Percentiles rank a stretch among this genome's conserved stretches.
These are phyloP conservation scores for Cicer cuneatum DNA, from an alignment of 306 rosid species.

Conservation along the genomic window DNA sequence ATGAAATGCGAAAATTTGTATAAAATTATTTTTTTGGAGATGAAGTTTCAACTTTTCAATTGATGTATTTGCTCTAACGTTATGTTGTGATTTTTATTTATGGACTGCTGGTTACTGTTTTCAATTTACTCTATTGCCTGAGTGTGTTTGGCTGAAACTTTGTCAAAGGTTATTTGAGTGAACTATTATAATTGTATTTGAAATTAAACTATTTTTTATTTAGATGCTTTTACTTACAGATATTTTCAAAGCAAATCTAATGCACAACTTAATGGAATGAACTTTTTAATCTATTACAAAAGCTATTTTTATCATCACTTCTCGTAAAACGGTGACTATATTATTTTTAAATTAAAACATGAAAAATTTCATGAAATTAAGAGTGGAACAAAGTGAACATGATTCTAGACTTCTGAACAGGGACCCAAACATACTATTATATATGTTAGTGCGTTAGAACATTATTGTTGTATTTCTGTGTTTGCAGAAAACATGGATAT, in stretches of 20 bases:
- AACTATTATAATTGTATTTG: background rate
- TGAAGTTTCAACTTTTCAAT: slow-evolving; percentile 8
- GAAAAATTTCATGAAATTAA: background rate
- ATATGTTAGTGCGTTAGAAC: slow-evolving; percentile 2
- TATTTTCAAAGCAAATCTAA: background rate
- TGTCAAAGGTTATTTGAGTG: background rate
- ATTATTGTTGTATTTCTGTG: slow-evolving; percentile 24
- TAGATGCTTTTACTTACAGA: background rate
- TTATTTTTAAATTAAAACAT: background rate
- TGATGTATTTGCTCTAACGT: slow-evolving; percentile 22
- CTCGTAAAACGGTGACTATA: background rate
- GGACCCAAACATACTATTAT: background rate
- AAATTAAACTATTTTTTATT: background rate
- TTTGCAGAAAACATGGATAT: slow-evolving; percentile 7
- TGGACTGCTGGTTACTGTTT: background rate
- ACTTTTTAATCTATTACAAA: background rate
- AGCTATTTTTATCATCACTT: background rate
- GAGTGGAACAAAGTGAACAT: background rate
- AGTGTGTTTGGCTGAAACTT: background rate
- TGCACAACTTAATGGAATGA: background rate
- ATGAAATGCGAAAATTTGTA: background rate
- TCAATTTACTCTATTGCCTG: background rate
- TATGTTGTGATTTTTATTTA: background rate
- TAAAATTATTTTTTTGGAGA: background rate
- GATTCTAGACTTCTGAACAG: background rate